Evolutionary conservation across 345 rosid species (phyloP), one percentile per base, ranked within the genome.

Genomic region (Acer yangbiense): DNA sequence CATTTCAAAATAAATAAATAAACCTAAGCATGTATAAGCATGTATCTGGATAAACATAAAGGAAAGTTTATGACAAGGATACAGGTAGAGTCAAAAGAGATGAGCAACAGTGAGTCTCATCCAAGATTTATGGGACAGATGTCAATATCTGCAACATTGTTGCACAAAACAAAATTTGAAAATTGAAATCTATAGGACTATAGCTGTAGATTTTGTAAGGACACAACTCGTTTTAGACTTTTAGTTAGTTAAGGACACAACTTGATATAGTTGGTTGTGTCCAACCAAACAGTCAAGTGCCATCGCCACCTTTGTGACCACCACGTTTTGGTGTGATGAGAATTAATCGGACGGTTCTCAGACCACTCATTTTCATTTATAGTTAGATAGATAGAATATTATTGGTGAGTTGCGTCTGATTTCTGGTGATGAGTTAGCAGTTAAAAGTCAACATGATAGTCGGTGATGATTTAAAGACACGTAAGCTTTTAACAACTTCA

Each of bases 391-490:
- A 35, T 35, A 43, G 46, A 43, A 9, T 43, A 43, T 43, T 43
- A 43, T 9, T 7, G 46, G 10, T 46, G 3, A 9, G 32, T 44
- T 9, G 17, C 39, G 5, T 11, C n/a, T 39, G 4, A 32, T 0
- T 3, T 32, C 35, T 32, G 39, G 0, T 35, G 16, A 67, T 43
- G 27, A 4, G 29, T 12, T 23, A 9, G 0, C 7, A 7, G 10
- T 43, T 69, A 2, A 9, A 41, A 7, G 69, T 79, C 65, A 48
- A 52, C 66, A 3, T 21, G 69, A 54, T 65, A 11, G 43, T 55
- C 83, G 62, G 73, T 35, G 74, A 57, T 71, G 62, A 75, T 80
- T 29, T 41, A 0, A 13, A 61, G 29, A 64, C 41, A 29, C 76
- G 46, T 41, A 55, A 21, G 6, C 9, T 14, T 32, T 43, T 9